Conservation (phyloP, 106 monocot species). For the Dioscorea zingiberensis region DNA sequence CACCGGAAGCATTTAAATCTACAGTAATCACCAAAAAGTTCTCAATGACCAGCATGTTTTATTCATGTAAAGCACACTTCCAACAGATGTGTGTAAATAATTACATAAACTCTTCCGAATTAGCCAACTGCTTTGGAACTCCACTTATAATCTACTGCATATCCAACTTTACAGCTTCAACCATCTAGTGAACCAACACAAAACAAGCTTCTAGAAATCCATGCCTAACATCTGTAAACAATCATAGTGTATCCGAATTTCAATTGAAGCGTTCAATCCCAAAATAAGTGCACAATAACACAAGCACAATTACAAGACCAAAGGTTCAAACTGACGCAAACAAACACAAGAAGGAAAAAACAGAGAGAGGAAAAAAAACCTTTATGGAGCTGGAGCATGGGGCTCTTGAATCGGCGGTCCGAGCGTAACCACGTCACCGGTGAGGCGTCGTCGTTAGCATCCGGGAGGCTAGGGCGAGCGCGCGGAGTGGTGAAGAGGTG, state of each 20-base stretch:
- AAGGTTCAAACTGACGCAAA: not conserved
- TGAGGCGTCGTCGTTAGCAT: constrained; percentile 5
- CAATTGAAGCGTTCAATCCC: not conserved
- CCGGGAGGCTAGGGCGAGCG: not conserved
- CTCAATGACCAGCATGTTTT: no score
- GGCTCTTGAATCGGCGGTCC: constrained; percentile 55
- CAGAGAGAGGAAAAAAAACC: constrained; percentile 22
- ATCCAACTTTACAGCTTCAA: no score
- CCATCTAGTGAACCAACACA: not conserved
- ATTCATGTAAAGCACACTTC: no score
- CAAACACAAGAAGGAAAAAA: not conserved
- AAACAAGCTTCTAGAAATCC: not conserved
- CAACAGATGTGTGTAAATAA: no score
- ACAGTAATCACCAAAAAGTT: no score
- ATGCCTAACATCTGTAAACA: not conserved
- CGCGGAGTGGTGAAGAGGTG: not conserved
- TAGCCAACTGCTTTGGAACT: no score
- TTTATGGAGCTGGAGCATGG: constrained; percentile 79
- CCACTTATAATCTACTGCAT: no score
- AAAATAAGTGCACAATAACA: not conserved
- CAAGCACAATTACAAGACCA: not conserved
- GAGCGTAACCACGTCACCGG: constrained; percentile 50
- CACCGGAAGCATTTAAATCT: no score
- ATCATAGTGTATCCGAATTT: not conserved
- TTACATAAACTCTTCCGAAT: no score